These are phyloP conservation scores for Hyaloscypha finlandica DNA, from an alignment of 495 filamentous ascomycete genomes.

Conservation along the genomic window DNA sequence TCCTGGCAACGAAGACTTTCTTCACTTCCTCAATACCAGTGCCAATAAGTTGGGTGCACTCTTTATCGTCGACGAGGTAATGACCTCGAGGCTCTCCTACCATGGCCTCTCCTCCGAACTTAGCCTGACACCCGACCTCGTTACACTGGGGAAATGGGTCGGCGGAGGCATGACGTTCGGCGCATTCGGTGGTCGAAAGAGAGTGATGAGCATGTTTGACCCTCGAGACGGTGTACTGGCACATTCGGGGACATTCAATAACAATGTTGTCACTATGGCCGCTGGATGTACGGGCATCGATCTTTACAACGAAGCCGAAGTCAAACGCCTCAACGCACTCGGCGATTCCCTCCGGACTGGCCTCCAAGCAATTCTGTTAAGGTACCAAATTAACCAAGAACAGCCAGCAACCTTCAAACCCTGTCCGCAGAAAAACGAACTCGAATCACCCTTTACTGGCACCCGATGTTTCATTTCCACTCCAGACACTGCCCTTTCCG, in stretches of 20 bases:
- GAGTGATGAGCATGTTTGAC: slow-evolving; percentile 57
- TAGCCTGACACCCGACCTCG: slow-evolving; percentile 55
- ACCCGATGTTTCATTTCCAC: neutral
- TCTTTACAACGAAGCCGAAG: slow-evolving; percentile 45
- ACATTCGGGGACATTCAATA: slow-evolving; percentile 71
- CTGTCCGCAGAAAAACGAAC: slow-evolving; percentile 7
- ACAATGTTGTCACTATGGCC: slow-evolving; percentile 62
- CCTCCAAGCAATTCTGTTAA: slow-evolving; percentile 5
- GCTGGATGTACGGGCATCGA: slow-evolving; percentile 51
- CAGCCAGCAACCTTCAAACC: neutral
- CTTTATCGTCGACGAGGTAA: slow-evolving; percentile 67
- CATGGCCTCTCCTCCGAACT: slow-evolving; percentile 47
- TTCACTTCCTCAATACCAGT: slow-evolving; percentile 36
- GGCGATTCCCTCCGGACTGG: slow-evolving; percentile 34
- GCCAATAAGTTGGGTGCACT: slow-evolving; percentile 43
- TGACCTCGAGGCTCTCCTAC: slow-evolving; percentile 55
- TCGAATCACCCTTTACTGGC: slow-evolving; percentile 3
- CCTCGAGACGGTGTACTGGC: slow-evolving; percentile 30
- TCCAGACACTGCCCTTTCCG: neutral
- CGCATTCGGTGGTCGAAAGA: slow-evolving; percentile 57
- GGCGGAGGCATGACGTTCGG: slow-evolving; percentile 66
- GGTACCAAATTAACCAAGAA: neutral
- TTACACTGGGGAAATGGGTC: slow-evolving; percentile 63
- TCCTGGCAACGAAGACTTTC: slow-evolving; percentile 46
- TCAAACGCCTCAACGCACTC: slow-evolving; percentile 38